A percentile compares a stretch with the other conserved stretches of the same genome.
Conservation (phyloP, 2,329 filamentous ascomycete species). For the Emericellopsis atlantica region DNA sequence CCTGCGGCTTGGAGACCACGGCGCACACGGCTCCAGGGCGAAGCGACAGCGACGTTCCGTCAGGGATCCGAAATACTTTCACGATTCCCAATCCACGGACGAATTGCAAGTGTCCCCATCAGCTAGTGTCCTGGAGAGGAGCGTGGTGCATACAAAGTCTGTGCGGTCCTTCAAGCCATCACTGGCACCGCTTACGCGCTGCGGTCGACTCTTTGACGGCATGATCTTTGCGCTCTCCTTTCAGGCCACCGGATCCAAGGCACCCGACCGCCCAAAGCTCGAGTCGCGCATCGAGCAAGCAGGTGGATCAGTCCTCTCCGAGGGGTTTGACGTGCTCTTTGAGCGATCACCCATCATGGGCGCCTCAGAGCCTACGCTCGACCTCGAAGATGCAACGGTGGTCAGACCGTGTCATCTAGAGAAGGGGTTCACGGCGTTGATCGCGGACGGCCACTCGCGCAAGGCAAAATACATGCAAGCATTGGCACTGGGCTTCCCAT, state of each 20-base stretch:
- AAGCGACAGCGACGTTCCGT: not conserved
- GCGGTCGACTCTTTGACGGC: slow-evolving; percentile 47
- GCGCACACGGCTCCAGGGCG: not conserved
- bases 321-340: slow-evolving; percentile 77
- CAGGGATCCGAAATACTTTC: slow-evolving; percentile 6
- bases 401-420: slow-evolving; percentile 39
- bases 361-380: slow-evolving; percentile 15
- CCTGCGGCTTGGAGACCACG: too few relatives aligned
- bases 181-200: slow-evolving; percentile 11
- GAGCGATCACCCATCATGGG: slow-evolving; percentile 26
- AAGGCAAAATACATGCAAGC: slow-evolving; percentile 93
- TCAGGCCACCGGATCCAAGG: slow-evolving; percentile 27
- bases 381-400: slow-evolving; percentile 24
- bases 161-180: slow-evolving; percentile 14
- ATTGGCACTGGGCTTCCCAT: slow-evolving; percentile 77
- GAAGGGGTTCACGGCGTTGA: slow-evolving; percentile 69
- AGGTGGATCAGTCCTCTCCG: slow-evolving; percentile 58
- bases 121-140: slow-evolving; percentile 22
- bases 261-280: slow-evolving; percentile 30
- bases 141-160: slow-evolving; percentile 15
- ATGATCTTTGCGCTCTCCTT: slow-evolving; percentile 88
- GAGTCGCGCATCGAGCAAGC: slow-evolving; percentile 52
- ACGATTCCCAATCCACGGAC: slow-evolving; percentile 32
- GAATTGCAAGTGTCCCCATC: slow-evolving; percentile 30
- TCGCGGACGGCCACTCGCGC: slow-evolving; percentile 75